Evolutionary conservation across 2,329 filamentous ascomycete genomes (phyloP).

Genomic region (Aspergillus unguis): DNA sequence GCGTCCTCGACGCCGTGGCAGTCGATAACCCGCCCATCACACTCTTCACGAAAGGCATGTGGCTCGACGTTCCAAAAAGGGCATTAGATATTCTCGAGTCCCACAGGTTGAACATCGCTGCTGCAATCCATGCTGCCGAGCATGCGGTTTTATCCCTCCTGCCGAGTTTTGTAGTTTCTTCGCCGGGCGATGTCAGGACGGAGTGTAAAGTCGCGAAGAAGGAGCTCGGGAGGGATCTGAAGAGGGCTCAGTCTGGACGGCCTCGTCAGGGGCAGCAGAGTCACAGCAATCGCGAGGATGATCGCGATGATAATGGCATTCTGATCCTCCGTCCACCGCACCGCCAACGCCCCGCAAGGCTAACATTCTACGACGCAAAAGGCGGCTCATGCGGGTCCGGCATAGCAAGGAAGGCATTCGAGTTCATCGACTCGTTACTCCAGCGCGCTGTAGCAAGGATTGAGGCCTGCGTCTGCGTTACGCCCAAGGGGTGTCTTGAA

Average conservation of each 20-base stretch:
- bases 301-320: background rate
- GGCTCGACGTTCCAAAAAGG: slow-evolving; percentile 80
- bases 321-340: slow-evolving; percentile 30
- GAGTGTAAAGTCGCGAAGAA: slow-evolving; percentile 90
- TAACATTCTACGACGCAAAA: slow-evolving; percentile 95
- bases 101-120: slow-evolving; percentile 73
- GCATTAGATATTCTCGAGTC: slow-evolving; percentile 76
- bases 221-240: slow-evolving; percentile 68
- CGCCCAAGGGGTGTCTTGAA: slow-evolving; percentile 72
- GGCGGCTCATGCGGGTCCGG: slow-evolving; percentile 79
- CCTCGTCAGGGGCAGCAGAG: background rate
- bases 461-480: slow-evolving; percentile 67
- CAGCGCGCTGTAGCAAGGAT: slow-evolving; percentile 72
- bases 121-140: slow-evolving; percentile 89
- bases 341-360: slow-evolving; percentile 77
- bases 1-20: slow-evolving; percentile 85
- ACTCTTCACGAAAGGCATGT: slow-evolving; percentile 82
- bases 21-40: slow-evolving; percentile 92
- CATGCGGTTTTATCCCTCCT: slow-evolving; percentile 84
- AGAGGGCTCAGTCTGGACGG: slow-evolving; percentile 14
- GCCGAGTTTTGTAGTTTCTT: slow-evolving; percentile 84
- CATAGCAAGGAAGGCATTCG: slow-evolving; percentile 89
- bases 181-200: slow-evolving; percentile 87
- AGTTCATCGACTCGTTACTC: slow-evolving; percentile 79
- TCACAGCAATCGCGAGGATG: slow-evolving; percentile 9